These are phyloP conservation scores for Pinus albicaulis DNA, from an alignment of 75 land plant species.

Conservation along the genomic window DNA sequence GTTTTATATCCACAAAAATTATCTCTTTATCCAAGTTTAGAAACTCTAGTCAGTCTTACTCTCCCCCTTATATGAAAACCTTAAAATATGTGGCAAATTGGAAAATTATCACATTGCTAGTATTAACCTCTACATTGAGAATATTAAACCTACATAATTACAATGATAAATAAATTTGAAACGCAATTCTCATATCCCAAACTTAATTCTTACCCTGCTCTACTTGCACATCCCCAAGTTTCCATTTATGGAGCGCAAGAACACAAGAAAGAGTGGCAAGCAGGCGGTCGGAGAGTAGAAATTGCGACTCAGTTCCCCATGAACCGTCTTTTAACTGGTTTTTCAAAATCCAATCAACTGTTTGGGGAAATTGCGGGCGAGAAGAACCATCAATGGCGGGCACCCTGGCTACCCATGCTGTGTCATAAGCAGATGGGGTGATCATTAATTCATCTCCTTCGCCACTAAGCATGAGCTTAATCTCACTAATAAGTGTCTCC, in stretches of 20 bases:
- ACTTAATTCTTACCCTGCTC: neutral
- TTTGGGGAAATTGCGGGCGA: constrained; percentile 25
- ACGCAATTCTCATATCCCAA: too few relatives aligned
- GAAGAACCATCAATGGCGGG: constrained; percentile 6
- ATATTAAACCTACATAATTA: too few relatives aligned
- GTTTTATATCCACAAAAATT: too few relatives aligned
- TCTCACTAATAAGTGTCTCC: neutral
- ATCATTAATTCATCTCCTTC: neutral
- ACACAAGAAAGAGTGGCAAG: constrained; percentile 7
- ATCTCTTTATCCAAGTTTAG: too few relatives aligned
- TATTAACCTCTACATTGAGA: too few relatives aligned
- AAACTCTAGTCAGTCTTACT: too few relatives aligned
- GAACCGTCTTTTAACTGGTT: constrained; percentile 10
- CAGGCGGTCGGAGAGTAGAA: neutral
- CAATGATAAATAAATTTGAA: too few relatives aligned
- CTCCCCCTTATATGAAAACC: too few relatives aligned
- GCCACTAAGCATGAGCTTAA: neutral
- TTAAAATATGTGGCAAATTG: neutral
- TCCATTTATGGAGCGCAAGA: constrained; percentile 6
- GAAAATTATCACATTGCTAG: too few relatives aligned
- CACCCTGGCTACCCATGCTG: constrained; percentile 8
- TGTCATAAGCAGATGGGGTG: constrained; percentile 12
- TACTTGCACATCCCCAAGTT: neutral
- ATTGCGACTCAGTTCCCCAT: constrained; percentile 7
- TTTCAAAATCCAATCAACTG: constrained; percentile 6